Percentiles rank a stretch among this genome's conserved stretches.
phyloP scores from a whole-genome alignment of 129 eudicot species.

The Daucus carota region DNA sequence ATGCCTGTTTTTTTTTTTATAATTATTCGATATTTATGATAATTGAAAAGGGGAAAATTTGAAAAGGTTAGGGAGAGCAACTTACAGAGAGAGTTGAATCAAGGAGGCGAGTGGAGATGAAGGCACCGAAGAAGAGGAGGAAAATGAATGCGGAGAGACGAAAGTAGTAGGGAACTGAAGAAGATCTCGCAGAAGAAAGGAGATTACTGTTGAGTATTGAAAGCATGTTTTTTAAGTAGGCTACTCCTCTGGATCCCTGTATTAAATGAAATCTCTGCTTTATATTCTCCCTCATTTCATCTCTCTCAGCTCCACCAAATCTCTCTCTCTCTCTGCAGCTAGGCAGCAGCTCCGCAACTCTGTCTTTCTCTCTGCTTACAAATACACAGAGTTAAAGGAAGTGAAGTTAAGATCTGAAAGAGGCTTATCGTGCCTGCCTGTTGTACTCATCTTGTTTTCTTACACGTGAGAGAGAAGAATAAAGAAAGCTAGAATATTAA shows the following conservation, averaged over 20 bases:
- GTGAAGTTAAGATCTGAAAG: background rate
- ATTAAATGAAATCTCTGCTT: background rate
- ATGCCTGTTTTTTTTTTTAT: no score
- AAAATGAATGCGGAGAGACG: conserved; percentile 4
- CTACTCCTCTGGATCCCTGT: conserved; percentile 1
- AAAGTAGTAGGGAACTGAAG: background rate
- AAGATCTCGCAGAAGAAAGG: background rate
- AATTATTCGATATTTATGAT: no score
- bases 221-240: background rate
- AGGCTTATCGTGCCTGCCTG: background rate
- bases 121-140: conserved; percentile 9
- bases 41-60: background rate
- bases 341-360: background rate
- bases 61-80: background rate
- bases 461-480: background rate
- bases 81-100: conserved; percentile 11
- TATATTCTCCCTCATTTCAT: conserved; percentile 4
- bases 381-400: background rate
- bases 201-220: background rate
- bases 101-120: conserved; percentile 9
- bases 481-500: background rate
- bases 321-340: background rate
- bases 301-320: background rate
- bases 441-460: background rate
- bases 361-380: background rate